Evolutionary conservation across 768 basidiomycete genomes (phyloP).

Genomic region (Tubosaeta sp.): DNA sequence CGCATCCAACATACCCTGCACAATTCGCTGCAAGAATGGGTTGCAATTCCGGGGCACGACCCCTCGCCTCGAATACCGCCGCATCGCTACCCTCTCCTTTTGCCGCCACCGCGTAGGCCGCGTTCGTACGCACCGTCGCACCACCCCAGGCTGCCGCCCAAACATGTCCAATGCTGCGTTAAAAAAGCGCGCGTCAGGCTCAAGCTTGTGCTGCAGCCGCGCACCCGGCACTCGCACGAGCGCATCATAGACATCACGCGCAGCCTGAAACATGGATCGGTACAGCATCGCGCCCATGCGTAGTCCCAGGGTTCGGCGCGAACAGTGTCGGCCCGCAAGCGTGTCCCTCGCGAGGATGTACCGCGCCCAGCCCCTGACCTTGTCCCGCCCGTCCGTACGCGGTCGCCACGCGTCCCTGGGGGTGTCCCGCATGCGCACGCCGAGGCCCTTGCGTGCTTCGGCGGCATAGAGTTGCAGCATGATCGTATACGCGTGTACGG

Average conservation of each 20-base stretch:
- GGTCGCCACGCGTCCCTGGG: slow-evolving; percentile 17
- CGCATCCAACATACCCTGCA: slow-evolving; percentile 35
- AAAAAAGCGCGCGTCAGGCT: slow-evolving; percentile 64
- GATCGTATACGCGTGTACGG: slow-evolving; percentile 63
- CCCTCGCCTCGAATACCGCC: slow-evolving; percentile 27
- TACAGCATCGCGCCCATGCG: slow-evolving; percentile 32
- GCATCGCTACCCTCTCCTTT: slow-evolving; percentile 25
- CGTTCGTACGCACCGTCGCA: slow-evolving; percentile 13
- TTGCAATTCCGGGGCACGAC: slow-evolving; percentile 26
- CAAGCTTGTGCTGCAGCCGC: slow-evolving; percentile 33
- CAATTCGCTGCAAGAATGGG: slow-evolving; percentile 35
- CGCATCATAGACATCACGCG: slow-evolving; percentile 23
- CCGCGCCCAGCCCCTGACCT: slow-evolving; percentile 35
- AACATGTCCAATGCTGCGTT: slow-evolving; percentile 54
- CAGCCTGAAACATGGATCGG: slow-evolving; percentile 35
- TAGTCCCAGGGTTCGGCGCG: slow-evolving; percentile 26
- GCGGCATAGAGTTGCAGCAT: slow-evolving; percentile 61
- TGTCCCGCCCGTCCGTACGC: slow-evolving; percentile 9
- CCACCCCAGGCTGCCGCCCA: slow-evolving; percentile 20
- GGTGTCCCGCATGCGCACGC: slow-evolving; percentile 7
- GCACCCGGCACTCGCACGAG: slow-evolving; percentile 19
- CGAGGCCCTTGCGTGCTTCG: slow-evolving; percentile 35
- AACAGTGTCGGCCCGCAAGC: slow-evolving; percentile 19
- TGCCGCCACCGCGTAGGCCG: slow-evolving; percentile 28
- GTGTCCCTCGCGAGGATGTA: slow-evolving; percentile 25